A percentile compares a stretch with the other conserved stretches of the same genome.
These are phyloP conservation scores for Ophiostoma piceae DNA, from an alignment of 2,329 filamentous ascomycete species.

Conservation along the genomic window DNA sequence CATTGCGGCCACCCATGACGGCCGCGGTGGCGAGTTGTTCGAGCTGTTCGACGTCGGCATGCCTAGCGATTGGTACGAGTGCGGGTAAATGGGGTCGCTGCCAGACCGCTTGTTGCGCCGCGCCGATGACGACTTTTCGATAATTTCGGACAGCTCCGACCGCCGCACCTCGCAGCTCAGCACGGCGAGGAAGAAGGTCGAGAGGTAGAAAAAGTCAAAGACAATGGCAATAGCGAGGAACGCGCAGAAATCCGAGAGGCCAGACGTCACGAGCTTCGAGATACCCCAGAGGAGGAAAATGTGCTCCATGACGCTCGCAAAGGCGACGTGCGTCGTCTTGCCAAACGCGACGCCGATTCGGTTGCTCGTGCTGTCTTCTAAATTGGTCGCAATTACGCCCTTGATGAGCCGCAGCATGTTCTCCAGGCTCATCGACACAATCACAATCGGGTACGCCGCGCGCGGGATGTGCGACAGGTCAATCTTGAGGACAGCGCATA, in stretches of 20 bases:
- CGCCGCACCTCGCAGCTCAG: constrained; percentile 73
- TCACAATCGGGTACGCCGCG: constrained; percentile 70
- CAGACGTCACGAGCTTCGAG: constrained; percentile 62
- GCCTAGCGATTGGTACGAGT: constrained; percentile 23
- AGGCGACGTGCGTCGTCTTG: constrained; percentile 63
- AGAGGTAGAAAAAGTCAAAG: constrained; percentile 71
- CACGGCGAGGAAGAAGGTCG: constrained; percentile 75
- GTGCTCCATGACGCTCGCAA: constrained; percentile 65
- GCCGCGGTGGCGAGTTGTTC: constrained; percentile 29
- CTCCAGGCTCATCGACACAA: constrained; percentile 70
- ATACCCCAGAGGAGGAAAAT: constrained; percentile 59
- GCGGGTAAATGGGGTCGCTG: background rate
- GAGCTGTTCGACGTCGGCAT: background rate
- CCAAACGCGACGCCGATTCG: constrained; percentile 71
- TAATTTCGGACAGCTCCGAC: constrained; percentile 67
- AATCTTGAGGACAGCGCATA: constrained; percentile 70
- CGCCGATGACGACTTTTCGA: constrained; percentile 52
- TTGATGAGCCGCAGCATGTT: constrained; percentile 77
- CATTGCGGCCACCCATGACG: constrained; percentile 58
- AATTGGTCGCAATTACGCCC: constrained; percentile 65
- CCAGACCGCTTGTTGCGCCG: constrained; percentile 30
- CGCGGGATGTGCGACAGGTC: constrained; percentile 70
- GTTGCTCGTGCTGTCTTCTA: constrained; percentile 61
- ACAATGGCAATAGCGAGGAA: constrained; percentile 70
- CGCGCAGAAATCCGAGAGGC: constrained; percentile 63